Conservation (phyloP, 805 yeast genomes). For the Cyberlindnera nakhonratchasimensis region DNA sequence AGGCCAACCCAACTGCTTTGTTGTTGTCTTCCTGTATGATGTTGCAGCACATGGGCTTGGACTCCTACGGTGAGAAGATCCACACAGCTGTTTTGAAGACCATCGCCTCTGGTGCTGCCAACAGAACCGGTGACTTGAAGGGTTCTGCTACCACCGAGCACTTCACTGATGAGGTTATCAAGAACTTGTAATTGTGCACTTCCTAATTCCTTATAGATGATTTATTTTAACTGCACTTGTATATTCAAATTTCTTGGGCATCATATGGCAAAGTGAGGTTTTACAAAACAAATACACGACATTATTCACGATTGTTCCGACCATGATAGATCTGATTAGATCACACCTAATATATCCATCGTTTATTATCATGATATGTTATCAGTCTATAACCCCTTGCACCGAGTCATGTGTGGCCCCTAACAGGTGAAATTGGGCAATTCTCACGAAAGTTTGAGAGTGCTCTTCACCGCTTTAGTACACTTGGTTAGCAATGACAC, state of each 20-base stretch:
- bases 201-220: constrained; percentile 2
- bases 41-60: constrained; percentile 97
- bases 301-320: constrained; percentile 5
- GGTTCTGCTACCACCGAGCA: constrained; percentile 87
- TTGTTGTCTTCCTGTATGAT: constrained; percentile 96
- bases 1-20: constrained; percentile 98
- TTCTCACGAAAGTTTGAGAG: constrained; percentile 1
- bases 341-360: no score
- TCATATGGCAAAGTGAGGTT: not conserved
- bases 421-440: constrained; percentile 1
- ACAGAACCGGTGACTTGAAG: constrained; percentile 95
- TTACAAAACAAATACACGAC: constrained; percentile 4
- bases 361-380: no score
- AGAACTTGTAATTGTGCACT: constrained; percentile 30
- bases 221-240: constrained; percentile 4
- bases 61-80: constrained; percentile 75
- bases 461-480: not conserved
- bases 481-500: not conserved
- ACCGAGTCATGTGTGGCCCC: constrained; percentile 8
- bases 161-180: constrained; percentile 90
- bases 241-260: not conserved
- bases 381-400: not conserved
- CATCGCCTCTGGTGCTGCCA: constrained; percentile 92
- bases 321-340: no score
- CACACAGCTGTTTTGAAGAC: constrained; percentile 83